Percentiles rank a stretch among this genome's conserved stretches.
Conservation (phyloP, 2,329 filamentous ascomycete species). For the Phialophora expanda region DNA sequence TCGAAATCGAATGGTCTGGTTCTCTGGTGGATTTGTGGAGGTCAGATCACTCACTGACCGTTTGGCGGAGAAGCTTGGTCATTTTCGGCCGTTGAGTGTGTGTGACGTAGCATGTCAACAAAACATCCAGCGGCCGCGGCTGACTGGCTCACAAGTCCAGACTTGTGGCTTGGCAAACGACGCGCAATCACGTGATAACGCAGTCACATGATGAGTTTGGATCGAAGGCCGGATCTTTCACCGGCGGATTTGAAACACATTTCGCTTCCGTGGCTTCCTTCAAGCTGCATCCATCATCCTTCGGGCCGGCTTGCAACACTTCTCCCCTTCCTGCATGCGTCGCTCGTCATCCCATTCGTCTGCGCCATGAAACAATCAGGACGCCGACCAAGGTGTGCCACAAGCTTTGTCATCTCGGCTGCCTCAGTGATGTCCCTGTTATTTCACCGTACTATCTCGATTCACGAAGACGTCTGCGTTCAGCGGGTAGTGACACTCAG, state of each 20-base stretch:
- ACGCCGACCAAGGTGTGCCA: too few relatives aligned
- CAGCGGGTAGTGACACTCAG: neutral
- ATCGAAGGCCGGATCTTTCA: neutral
- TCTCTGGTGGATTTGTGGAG: conserved; percentile 10
- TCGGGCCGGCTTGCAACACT: neutral
- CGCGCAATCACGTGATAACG: conserved; percentile 19
- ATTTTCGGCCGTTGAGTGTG: conserved; percentile 1
- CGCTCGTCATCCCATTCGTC: neutral
- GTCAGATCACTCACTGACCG: conserved; percentile 3
- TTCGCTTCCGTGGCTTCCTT: neutral
- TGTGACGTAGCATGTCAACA: conserved; percentile 18
- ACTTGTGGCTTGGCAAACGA: neutral
- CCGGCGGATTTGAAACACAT: neutral
- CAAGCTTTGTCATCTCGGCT: neutral
- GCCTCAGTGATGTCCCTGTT: neutral
- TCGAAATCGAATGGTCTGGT: conserved; percentile 1
- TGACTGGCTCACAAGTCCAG: neutral
- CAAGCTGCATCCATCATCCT: neutral
- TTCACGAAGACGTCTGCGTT: neutral
- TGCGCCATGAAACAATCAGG: neutral
- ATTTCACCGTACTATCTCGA: neutral
- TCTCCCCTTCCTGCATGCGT: neutral
- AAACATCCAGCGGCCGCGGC: conserved; percentile 3
- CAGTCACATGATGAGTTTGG: neutral
- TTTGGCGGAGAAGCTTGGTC: conserved; percentile 20